A percentile compares a stretch with the other conserved stretches of the same genome.
Evolutionary conservation across 2,329 filamentous ascomycete species (phyloP).

Genomic region (Xylaria sp.): DNA sequence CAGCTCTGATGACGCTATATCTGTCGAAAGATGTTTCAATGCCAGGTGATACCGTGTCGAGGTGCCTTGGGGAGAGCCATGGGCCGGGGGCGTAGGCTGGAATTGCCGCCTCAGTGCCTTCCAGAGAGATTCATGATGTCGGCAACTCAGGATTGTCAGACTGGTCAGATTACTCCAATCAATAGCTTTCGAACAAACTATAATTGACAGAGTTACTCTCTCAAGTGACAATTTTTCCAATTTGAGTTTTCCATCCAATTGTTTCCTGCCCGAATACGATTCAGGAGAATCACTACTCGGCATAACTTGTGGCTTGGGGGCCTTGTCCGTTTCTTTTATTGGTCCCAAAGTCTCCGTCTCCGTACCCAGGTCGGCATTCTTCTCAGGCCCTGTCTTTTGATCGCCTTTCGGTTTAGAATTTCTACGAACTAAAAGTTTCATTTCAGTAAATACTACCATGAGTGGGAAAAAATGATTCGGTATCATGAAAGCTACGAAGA

Average conservation of each 20-base stretch:
- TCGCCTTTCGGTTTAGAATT: slow-evolving; percentile 38
- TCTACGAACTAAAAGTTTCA: slow-evolving; percentile 24
- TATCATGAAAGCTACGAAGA: background rate
- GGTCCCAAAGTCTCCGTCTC: background rate
- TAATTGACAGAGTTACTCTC: slow-evolving; percentile 76
- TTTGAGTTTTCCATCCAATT: slow-evolving; percentile 67
- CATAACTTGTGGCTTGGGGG: background rate
- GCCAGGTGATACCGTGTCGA: slow-evolving; percentile 69
- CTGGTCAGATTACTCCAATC: slow-evolving; percentile 80
- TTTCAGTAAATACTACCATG: slow-evolving; percentile 15
- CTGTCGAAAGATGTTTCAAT: slow-evolving; percentile 80
- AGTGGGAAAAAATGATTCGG: background rate
- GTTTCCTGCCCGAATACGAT: slow-evolving; percentile 47
- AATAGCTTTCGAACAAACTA: slow-evolving; percentile 75
- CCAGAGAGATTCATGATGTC: slow-evolving; percentile 80
- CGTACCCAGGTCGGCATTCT: slow-evolving; percentile 15
- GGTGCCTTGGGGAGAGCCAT: slow-evolving; percentile 49
- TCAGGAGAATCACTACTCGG: background rate
- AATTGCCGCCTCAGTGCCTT: slow-evolving; percentile 74
- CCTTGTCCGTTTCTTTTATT: background rate
- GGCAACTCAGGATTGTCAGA: slow-evolving; percentile 79
- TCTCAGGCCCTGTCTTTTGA: slow-evolving; percentile 29
- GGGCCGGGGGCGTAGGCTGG: slow-evolving; percentile 55
- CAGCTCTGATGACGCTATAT: slow-evolving; percentile 74
- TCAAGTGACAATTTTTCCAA: slow-evolving; percentile 81